Conservation (phyloP, 768 basidiomycete species). For the Boletus vinaceobasis region DNA sequence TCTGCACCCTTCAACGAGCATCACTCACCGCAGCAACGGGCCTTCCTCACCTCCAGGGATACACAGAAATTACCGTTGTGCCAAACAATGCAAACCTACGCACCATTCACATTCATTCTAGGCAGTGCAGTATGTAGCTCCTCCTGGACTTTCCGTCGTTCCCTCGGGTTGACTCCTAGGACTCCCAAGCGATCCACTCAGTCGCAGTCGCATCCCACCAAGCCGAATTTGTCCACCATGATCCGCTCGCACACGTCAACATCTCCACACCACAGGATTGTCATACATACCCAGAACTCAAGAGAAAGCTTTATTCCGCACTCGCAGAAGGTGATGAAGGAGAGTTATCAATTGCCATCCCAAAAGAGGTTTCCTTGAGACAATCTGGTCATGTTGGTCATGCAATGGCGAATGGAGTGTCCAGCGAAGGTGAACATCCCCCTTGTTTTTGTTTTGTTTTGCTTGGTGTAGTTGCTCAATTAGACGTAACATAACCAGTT, state of each 20-base stretch:
- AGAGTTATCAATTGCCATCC: conserved; percentile 87
- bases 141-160: conserved; percentile 8
- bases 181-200: conserved; percentile 57
- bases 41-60: conserved; percentile 54
- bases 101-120: conserved; percentile 83
- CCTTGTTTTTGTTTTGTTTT: background rate
- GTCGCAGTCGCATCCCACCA: conserved; percentile 69
- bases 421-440: conserved; percentile 53
- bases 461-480: conserved; percentile 5
- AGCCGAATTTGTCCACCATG: conserved; percentile 76
- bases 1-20: conserved; percentile 12
- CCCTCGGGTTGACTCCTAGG: conserved; percentile 21
- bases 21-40: conserved; percentile 20
- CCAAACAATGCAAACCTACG: conserved; percentile 77
- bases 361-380: conserved; percentile 64
- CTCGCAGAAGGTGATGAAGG: conserved; percentile 91
- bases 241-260: conserved; percentile 65
- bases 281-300: conserved; percentile 88
- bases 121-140: conserved; percentile 72
- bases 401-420: conserved; percentile 36
- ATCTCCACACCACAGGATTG: conserved; percentile 72
- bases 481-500: conserved; percentile 34
- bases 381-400: conserved; percentile 48
- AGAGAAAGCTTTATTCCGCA: conserved; percentile 87
- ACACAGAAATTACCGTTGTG: conserved; percentile 87